Evolutionary conservation across 805 yeast genomes (phyloP).

Genomic region (Naumovozyma castellii): DNA sequence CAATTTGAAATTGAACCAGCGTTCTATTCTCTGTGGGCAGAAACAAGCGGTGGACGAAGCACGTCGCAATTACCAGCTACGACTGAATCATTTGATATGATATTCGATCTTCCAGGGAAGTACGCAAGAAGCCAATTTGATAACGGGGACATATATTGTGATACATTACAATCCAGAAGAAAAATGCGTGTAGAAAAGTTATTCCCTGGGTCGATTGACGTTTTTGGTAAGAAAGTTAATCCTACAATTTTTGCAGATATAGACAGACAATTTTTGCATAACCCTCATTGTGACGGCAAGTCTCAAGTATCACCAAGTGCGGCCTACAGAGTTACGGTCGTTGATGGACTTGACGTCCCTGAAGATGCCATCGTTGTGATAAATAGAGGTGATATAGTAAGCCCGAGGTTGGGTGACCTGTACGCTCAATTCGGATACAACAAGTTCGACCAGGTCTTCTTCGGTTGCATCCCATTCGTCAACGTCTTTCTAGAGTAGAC

Average conservation of each 20-base stretch:
- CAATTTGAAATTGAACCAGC: conserved; percentile 26
- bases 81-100: conserved; percentile 22
- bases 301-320: conserved; percentile 3
- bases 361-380: conserved; percentile 4
- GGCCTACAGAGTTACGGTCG: conserved; percentile 12
- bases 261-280: conserved; percentile 4
- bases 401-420: not conserved
- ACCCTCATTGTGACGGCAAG: conserved; percentile 8
- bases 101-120: conserved; percentile 18
- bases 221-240: conserved; percentile 29
- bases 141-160: conserved; percentile 9
- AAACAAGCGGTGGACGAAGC: conserved; percentile 5
- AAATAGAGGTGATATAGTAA: conserved; percentile 14
- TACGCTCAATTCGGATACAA: conserved; percentile 15
- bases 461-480: conserved; percentile 22
- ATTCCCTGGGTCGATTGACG: conserved; percentile 33
- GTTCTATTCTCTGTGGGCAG: conserved; percentile 29
- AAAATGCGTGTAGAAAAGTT: conserved; percentile 41
- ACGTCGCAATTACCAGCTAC: conserved; percentile 15
- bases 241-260: conserved; percentile 11
- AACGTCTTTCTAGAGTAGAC: conserved; percentile 10
- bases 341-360: conserved; percentile 1
- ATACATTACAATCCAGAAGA: conserved; percentile 35
- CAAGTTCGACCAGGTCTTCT: conserved; percentile 14
- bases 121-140: conserved; percentile 3